Evolutionary conservation across 164 flowering plant genomes (phyloP), one percentile per base, ranked within the genome.

Genomic region (Euptelea pleiosperma): DNA sequence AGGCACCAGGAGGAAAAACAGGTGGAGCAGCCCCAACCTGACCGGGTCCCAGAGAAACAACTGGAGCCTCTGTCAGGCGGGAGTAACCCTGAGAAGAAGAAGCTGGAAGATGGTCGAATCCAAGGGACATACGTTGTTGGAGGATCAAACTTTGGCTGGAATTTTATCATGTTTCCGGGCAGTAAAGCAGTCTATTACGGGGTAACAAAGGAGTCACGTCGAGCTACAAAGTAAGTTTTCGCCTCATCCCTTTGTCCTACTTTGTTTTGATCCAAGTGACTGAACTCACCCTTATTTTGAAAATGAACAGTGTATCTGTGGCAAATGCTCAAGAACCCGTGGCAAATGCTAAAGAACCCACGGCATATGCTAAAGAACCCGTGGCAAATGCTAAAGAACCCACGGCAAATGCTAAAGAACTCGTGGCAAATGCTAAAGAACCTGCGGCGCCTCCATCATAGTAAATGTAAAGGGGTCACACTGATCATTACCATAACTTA

Each of bases 71-170:
- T 25, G 7, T 51, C 62, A 16, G 36, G 50, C 2, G 62, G 54
- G n/a, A 48, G 43, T 47, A 43, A 15, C 50, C 54, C 70, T 9
- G 76, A 70, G 43, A 70, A 66, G 43, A 70, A 66, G 44, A 67
- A 34, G 49, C 14, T 51, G 44, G 73, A 65, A 45, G 79, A 55
- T 42, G 46, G 58, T n/a, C 40, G 21, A 30, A 16, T 26, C 29
- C 65, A 44, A 1, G 82, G 83, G 14, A 31, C 80, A 0, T 73
- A 70, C 40, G 55, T 84, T 40, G 76, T 91, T 60, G 98, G 98
- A 45, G 91, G 91, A 15, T 91, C 98, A 1, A 84, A 91, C 29
- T 76, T 83, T 57, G 96, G 96, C 19, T 84, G 93, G 98, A 91
- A 91, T 64, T 91, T 87, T 57, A 61, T 78, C 39, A 77, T 80